Conservation (phyloP, 106 monocot genomes). For the Triglochin maritima region DNA sequence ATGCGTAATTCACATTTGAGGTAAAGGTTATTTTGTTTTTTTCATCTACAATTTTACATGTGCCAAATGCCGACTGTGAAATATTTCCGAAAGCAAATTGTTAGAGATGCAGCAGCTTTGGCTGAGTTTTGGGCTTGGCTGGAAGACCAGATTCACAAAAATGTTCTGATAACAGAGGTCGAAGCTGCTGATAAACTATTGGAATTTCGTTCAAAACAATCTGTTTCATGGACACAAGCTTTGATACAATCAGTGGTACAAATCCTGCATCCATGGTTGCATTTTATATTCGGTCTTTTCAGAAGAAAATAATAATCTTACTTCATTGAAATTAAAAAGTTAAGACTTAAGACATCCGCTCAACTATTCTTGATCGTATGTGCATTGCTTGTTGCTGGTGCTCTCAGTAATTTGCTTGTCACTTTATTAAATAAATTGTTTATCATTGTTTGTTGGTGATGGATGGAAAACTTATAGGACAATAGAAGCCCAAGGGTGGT, state of each 20-base stretch:
- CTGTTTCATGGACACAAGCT: slow-evolving; percentile 82
- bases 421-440: no score
- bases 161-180: slow-evolving; percentile 49
- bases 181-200: slow-evolving; percentile 70
- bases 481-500: no score
- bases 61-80: background rate
- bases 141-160: slow-evolving; percentile 52
- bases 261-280: background rate
- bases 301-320: background rate
- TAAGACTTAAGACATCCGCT: no score
- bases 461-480: no score
- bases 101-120: slow-evolving; percentile 92
- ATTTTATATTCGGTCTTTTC: background rate
- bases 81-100: background rate
- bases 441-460: no score
- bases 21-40: slow-evolving; percentile 15
- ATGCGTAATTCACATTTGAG: slow-evolving; percentile 87
- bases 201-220: slow-evolving; percentile 82
- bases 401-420: no score
- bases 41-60: background rate
- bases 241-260: slow-evolving; percentile 95
- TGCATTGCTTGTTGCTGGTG: no score
- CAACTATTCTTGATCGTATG: no score
- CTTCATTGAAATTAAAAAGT: background rate
- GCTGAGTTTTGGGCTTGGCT: slow-evolving; percentile 93